These are phyloP conservation scores for Ceratocystis colombiana DNA, from an alignment of 2,329 filamentous ascomycete genomes.

Conservation along the genomic window DNA sequence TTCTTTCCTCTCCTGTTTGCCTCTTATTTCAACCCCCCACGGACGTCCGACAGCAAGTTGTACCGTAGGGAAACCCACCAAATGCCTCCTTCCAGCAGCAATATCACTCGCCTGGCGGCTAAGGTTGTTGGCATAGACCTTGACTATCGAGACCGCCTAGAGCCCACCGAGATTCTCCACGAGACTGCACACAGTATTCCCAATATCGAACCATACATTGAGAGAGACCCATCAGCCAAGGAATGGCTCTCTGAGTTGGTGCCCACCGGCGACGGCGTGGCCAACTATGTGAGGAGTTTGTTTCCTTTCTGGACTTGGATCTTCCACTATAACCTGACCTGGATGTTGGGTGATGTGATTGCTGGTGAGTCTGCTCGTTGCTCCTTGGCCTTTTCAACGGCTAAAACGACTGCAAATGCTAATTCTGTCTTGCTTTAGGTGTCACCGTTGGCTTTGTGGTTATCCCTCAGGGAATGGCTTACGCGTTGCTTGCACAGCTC, in stretches of 20 bases:
- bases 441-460: conserved; percentile 63
- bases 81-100: conserved; percentile 22
- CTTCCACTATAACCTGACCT: conserved; percentile 41
- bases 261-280: conserved; percentile 20
- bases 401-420: background rate
- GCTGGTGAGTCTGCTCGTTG: conserved; percentile 49
- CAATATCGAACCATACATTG: conserved; percentile 25
- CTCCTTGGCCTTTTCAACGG: background rate
- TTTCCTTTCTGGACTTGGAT: conserved; percentile 45
- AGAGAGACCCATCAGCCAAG: conserved; percentile 19
- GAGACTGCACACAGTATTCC: conserved; percentile 28
- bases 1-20: background rate
- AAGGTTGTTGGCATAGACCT: conserved; percentile 31
- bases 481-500: conserved; percentile 41
- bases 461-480: conserved; percentile 46
- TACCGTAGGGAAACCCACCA: background rate
- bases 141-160: conserved; percentile 29
- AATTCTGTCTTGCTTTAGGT: conserved; percentile 36
- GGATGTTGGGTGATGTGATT: conserved; percentile 40
- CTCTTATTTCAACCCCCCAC: background rate
- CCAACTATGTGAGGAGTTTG: conserved; percentile 35
- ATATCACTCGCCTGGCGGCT: conserved; percentile 28
- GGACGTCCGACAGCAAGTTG: background rate
- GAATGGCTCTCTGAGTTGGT: conserved; percentile 22
- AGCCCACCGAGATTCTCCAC: conserved; percentile 29